Evolutionary conservation across 2,329 filamentous ascomycete species (phyloP), one percentile per base, ranked within the genome.

Genomic region (Neofusicoccum cordaticola): DNA sequence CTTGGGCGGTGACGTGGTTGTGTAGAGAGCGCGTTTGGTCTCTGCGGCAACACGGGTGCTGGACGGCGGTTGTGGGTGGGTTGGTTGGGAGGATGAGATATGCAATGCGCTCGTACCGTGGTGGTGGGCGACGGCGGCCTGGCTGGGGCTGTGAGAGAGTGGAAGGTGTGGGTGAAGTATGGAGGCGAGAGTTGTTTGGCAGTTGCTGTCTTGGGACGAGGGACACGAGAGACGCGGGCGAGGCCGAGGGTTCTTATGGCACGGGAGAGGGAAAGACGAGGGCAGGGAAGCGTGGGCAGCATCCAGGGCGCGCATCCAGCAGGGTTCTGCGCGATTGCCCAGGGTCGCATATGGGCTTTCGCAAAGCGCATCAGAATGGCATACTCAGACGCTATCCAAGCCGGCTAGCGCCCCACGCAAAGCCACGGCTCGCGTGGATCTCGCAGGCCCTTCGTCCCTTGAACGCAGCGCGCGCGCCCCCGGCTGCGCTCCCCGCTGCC

Each of bases 291-390:
- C 42, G 42, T 35, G 42, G 56, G 56, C 56, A 22, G 47, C 61
- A 63, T 63, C 61, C 61, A 63, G 61, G 61, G 61, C 61, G 63
- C 63, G 56, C 63, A 65, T 65, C 63, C 47, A 56, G 52, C 62
- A 64, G 62, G 62, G 62, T 64, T 64, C 52, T 64, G 62, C 17
- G 31, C 47, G 63, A 65, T 65, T 65, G 56, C 47, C 53, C 63
- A 52, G 63, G 63, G 63, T 65, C 63, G 53, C 63, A 65, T 65
- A 65, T 65, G 63, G 63, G 63, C 63, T 52, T 65, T 65, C 63
- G 51, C 51, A 64, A 64, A 63, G 61, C 61, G 61, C 61, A 64
- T 64, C 62, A 63, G 62, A 64, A 64, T 64, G 62, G 62, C 51
- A 64, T 58, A 64, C 50, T 63, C 50, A 42, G 61, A 47, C 61